Evolutionary conservation across 2,329 filamentous ascomycete species (phyloP).

Genomic region (Rhinocladiella similis): DNA sequence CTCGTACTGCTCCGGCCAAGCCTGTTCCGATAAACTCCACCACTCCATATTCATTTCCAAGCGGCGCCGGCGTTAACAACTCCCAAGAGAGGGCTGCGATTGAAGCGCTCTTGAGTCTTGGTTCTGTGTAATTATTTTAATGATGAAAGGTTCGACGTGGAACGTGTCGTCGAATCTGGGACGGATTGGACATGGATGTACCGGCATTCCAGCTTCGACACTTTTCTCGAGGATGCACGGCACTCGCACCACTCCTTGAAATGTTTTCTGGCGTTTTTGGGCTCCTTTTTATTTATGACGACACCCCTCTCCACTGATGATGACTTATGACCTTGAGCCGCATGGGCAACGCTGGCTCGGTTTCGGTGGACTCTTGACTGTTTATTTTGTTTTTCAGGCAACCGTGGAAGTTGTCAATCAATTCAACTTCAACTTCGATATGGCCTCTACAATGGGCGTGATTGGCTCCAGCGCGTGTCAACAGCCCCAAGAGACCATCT

Average conservation of each 20-base stretch:
- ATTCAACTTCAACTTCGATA: constrained; percentile 5
- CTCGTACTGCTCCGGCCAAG: constrained; percentile 41
- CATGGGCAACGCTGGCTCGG: constrained; percentile 24
- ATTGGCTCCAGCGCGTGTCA: background rate
- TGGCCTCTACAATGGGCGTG: background rate
- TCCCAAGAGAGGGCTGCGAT: constrained; percentile 50
- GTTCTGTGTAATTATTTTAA: constrained; percentile 45
- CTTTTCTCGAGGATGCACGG: constrained; percentile 12
- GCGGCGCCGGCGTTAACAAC: constrained; percentile 36
- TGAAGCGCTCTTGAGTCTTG: constrained; percentile 49
- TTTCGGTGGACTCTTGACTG: constrained; percentile 17
- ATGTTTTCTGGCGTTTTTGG: constrained; percentile 18
- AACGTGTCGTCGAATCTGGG: background rate
- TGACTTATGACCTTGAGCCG: constrained; percentile 26
- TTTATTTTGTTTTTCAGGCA: constrained; percentile 8
- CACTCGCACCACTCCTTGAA: constrained; percentile 13
- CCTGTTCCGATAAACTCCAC: constrained; percentile 40
- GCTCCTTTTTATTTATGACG: constrained; percentile 18
- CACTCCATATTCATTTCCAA: constrained; percentile 27
- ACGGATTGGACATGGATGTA: background rate
- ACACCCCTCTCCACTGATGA: constrained; percentile 19
- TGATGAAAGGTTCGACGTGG: background rate
- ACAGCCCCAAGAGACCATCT: background rate
- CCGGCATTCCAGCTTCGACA: constrained; percentile 9
- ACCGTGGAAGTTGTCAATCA: constrained; percentile 14